A percentile compares a stretch with the other conserved stretches of the same genome.
Evolutionary conservation across 306 rosid genomes (phyloP).

Genomic region (Quercus aquifolioides): DNA sequence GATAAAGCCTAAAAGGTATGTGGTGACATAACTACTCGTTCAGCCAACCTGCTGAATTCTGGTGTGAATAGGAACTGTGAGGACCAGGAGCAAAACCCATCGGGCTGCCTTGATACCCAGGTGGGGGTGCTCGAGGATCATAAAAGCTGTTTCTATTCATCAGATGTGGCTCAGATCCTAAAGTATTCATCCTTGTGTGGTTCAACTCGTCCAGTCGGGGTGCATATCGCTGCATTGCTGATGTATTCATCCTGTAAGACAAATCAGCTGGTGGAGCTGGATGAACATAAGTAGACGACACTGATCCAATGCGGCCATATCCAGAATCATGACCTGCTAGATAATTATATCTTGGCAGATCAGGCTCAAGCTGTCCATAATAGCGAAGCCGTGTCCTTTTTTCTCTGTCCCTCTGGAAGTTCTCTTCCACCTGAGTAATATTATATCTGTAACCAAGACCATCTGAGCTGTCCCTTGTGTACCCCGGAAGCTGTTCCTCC

Average conservation of each 20-base stretch:
- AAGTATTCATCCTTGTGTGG: conserved; percentile 29
- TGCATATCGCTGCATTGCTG: conserved; percentile 60
- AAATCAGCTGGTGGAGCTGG: conserved; percentile 19
- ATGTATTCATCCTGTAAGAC: conserved; percentile 33
- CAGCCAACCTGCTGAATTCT: conserved; percentile 54
- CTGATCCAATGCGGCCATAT: conserved; percentile 11
- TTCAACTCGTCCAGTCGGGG: conserved; percentile 63
- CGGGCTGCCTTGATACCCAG: conserved; percentile 26
- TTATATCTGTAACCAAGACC: conserved; percentile 25
- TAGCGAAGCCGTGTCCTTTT: conserved; percentile 26
- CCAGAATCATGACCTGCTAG: conserved; percentile 30
- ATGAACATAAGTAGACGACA: conserved; percentile 25
- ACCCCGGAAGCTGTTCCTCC: conserved; percentile 32
- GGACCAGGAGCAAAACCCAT: conserved; percentile 44
- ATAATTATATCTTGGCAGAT: conserved; percentile 17
- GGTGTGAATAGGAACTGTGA: conserved; percentile 29
- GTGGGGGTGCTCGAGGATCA: conserved; percentile 33
- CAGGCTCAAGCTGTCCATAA: conserved; percentile 38
- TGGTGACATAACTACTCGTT: conserved; percentile 22
- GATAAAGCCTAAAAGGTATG: neutral
- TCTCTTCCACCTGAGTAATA: conserved; percentile 26
- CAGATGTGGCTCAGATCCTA: conserved; percentile 29
- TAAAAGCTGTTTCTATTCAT: conserved; percentile 8
- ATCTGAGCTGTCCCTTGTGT: conserved; percentile 21
- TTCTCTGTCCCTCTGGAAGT: conserved; percentile 27